Evolutionary conservation across 257 asterid species (phyloP).

Genomic region (Plantago major): DNA sequence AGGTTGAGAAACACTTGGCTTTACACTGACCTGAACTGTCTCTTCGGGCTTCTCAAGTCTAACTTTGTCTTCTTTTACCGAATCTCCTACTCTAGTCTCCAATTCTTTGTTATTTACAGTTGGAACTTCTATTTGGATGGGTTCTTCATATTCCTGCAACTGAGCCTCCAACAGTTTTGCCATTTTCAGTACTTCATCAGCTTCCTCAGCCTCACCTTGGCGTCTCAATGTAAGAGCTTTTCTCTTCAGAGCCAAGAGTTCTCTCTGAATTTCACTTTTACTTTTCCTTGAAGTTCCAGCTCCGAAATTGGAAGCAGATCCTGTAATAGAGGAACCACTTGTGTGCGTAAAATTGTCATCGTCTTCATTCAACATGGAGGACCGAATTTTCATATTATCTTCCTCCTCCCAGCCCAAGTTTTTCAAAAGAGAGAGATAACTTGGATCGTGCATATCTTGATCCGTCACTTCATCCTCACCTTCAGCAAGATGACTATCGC

Average conservation of each 20-base stretch:
- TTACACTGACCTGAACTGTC: slow-evolving; percentile 26
- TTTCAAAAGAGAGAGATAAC: slow-evolving; percentile 71
- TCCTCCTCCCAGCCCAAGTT: slow-evolving; percentile 91
- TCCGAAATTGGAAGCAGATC: slow-evolving; percentile 21
- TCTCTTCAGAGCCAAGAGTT: slow-evolving; percentile 68
- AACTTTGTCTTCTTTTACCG: slow-evolving; percentile 23
- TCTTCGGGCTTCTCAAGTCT: slow-evolving; percentile 31
- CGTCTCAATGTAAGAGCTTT: slow-evolving; percentile 78
- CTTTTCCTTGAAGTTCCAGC: slow-evolving; percentile 40
- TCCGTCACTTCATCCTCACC: slow-evolving; percentile 68
- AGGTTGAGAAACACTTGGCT: slow-evolving; percentile 32
- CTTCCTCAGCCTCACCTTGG: slow-evolving; percentile 72
- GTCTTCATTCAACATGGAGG: slow-evolving; percentile 21
- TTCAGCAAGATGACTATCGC: slow-evolving; percentile 36
- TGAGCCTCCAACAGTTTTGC: slow-evolving; percentile 57
- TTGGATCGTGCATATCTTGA: slow-evolving; percentile 81
- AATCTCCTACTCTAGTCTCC: slow-evolving; percentile 23
- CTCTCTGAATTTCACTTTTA: slow-evolving; percentile 80
- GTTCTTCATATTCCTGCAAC: slow-evolving; percentile 56
- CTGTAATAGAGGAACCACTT: slow-evolving; percentile 23
- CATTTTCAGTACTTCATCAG: slow-evolving; percentile 70
- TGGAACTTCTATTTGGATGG: slow-evolving; percentile 27
- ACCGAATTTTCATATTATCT: slow-evolving; percentile 25
- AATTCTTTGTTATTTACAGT: slow-evolving; percentile 24
- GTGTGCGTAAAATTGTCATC: slow-evolving; percentile 15